Evolutionary conservation across 1,139 yeast species (phyloP).

Genomic region (Candida sojae): DNA sequence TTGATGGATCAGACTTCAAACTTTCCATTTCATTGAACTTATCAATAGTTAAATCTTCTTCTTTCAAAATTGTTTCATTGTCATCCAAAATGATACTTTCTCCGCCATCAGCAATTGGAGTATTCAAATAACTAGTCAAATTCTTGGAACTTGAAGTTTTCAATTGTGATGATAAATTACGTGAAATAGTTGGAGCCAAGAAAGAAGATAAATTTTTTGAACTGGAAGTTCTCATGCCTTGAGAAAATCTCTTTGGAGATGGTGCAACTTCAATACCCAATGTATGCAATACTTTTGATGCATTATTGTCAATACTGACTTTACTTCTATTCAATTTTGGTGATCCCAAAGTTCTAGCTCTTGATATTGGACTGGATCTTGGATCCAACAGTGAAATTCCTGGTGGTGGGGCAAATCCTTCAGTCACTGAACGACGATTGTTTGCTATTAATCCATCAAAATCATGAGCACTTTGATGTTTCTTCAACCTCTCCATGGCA

Average conservation of each 20-base stretch:
- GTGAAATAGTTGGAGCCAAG: slow-evolving; percentile 17
- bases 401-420: slow-evolving; percentile 15
- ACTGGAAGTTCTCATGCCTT: slow-evolving; percentile 43
- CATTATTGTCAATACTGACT: slow-evolving; percentile 15
- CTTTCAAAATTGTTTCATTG: slow-evolving; percentile 1
- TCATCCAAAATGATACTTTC: slow-evolving; percentile 4
- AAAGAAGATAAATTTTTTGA: slow-evolving; percentile 42
- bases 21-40: slow-evolving; percentile 13
- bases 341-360: slow-evolving; percentile 41
- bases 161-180: slow-evolving; percentile 15
- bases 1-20: slow-evolving; percentile 2
- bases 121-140: slow-evolving; percentile 30
- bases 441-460: slow-evolving; percentile 22
- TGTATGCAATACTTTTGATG: slow-evolving; percentile 42
- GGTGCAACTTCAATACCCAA: slow-evolving; percentile 44
- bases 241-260: slow-evolving; percentile 24
- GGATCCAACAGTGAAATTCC: slow-evolving; percentile 40
- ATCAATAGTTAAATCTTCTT: slow-evolving; percentile 8
- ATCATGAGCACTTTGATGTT: slow-evolving; percentile 29
- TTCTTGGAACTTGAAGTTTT: slow-evolving; percentile 50
- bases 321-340: slow-evolving; percentile 20
- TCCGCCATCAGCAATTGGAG: slow-evolving; percentile 3
- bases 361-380: slow-evolving; percentile 30
- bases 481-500: slow-evolving; percentile 32
- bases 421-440: slow-evolving; percentile 23